phyloP scores from a whole-genome alignment of 495 filamentous ascomycete species.

The Penicillium dipodomyicola region DNA sequence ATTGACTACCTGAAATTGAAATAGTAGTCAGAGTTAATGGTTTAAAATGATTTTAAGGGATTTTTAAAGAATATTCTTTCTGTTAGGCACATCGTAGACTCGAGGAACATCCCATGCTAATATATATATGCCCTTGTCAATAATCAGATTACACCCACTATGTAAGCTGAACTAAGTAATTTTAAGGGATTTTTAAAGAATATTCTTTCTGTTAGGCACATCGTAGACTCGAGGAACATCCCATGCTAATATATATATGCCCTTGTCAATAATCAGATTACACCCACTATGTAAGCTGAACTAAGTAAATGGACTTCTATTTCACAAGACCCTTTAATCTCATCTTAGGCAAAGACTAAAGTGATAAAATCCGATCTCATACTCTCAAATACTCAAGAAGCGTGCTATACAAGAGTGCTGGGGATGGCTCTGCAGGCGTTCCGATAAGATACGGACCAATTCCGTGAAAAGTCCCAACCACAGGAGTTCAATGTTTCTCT shows the following conservation, averaged over 20 bases:
- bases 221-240: neutral
- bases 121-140: neutral
- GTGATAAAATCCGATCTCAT: neutral
- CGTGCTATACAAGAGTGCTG: neutral
- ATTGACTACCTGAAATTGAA: constrained; percentile 1
- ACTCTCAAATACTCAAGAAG: neutral
- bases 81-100: neutral
- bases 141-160: neutral
- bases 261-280: neutral
- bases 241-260: neutral
- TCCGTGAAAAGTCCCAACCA: constrained; percentile 12
- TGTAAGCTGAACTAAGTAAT: neutral
- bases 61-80: neutral
- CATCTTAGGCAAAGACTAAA: neutral
- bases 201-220: neutral
- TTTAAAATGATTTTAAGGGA: neutral
- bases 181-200: neutral
- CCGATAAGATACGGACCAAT: constrained; percentile 12
- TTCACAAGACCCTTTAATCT: neutral
- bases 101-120: neutral
- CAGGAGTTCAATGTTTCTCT: constrained; percentile 1
- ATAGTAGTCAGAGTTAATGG: constrained; percentile 6
- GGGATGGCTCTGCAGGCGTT: neutral
- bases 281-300: neutral
- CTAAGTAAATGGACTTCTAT: neutral